These are phyloP conservation scores for Amylocarpus encephaloides DNA, from an alignment of 2,329 filamentous ascomycete species.

Conservation along the genomic window DNA sequence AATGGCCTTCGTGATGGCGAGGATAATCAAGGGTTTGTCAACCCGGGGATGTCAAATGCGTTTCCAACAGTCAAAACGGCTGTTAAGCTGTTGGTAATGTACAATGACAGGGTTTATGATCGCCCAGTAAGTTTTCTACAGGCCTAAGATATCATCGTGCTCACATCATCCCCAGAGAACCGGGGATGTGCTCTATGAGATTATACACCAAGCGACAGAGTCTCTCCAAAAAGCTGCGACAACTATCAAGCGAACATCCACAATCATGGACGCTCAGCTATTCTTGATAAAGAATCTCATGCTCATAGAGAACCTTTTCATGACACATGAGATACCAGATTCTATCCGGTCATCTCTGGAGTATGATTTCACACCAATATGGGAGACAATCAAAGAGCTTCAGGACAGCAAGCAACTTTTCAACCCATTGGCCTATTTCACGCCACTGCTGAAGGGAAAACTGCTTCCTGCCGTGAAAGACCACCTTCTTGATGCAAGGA, in stretches of 20 bases:
- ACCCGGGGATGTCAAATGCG: slow-evolving; percentile 49
- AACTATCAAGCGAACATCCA: slow-evolving; percentile 57
- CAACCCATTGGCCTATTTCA: slow-evolving; percentile 39
- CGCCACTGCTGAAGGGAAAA: slow-evolving; percentile 37
- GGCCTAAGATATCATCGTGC: slow-evolving; percentile 5
- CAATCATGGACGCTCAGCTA: slow-evolving; percentile 69
- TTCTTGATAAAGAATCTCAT: slow-evolving; percentile 95
- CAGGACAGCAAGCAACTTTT: slow-evolving; percentile 44
- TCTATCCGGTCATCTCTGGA: slow-evolving; percentile 44
- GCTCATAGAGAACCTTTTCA: slow-evolving; percentile 89
- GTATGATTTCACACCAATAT: slow-evolving; percentile 60
- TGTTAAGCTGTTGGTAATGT: slow-evolving; percentile 52
- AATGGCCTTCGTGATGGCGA: slow-evolving; percentile 31
- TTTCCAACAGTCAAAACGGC: slow-evolving; percentile 53
- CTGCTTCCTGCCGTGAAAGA: slow-evolving; percentile 35
- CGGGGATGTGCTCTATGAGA: slow-evolving; percentile 62
- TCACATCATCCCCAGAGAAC: slow-evolving; percentile 19
- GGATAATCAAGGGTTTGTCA: slow-evolving; percentile 51
- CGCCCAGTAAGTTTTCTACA: slow-evolving; percentile 24
- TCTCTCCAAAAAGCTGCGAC: slow-evolving; percentile 73
- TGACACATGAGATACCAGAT: slow-evolving; percentile 87
- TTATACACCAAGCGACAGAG: slow-evolving; percentile 83
- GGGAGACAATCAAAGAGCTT: slow-evolving; percentile 52
- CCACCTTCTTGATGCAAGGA: slow-evolving; percentile 49
- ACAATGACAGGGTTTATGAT: slow-evolving; percentile 39